A percentile compares a stretch with the other conserved stretches of the same genome.
These are phyloP conservation scores for Metschnikowia henanensis DNA, from an alignment of 805 yeast species.

Conservation along the genomic window DNA sequence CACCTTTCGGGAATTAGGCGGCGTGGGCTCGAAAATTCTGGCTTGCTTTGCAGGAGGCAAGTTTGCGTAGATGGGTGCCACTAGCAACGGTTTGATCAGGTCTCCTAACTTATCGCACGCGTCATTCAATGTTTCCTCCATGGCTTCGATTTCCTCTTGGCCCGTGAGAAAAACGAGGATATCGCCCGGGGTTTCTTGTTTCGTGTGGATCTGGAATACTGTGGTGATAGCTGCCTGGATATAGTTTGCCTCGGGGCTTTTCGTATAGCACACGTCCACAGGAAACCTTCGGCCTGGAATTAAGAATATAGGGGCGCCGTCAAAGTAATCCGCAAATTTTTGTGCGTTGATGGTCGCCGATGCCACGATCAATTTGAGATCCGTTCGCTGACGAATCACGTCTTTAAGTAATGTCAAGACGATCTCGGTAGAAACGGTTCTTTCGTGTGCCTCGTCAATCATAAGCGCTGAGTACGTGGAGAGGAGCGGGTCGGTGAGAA, in stretches of 20 bases:
- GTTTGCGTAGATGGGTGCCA: slow-evolving; percentile 90
- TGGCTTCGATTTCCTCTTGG: slow-evolving; percentile 90
- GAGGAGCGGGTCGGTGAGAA: slow-evolving; percentile 71
- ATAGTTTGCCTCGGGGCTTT: slow-evolving; percentile 88
- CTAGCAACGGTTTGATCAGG: slow-evolving; percentile 57
- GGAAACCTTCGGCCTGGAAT: slow-evolving; percentile 96
- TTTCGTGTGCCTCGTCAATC: slow-evolving; percentile 97
- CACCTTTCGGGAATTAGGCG: slow-evolving; percentile 74
- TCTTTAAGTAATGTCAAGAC: slow-evolving; percentile 79
- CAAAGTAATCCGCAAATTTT: slow-evolving; percentile 79
- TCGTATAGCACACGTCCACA: slow-evolving; percentile 80
- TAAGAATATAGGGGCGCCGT: slow-evolving; percentile 79
- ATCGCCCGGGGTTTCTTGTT: slow-evolving; percentile 72
- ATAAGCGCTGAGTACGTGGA: slow-evolving; percentile 74
- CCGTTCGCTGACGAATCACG: slow-evolving; percentile 60
- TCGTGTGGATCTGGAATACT: slow-evolving; percentile 79
- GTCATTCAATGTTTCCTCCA: slow-evolving; percentile 71
- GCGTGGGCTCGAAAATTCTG: slow-evolving; percentile 85
- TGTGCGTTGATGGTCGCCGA: slow-evolving; percentile 95
- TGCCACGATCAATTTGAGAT: slow-evolving; percentile 74
- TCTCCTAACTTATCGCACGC: slow-evolving; percentile 62
- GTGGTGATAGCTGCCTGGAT: slow-evolving; percentile 87
- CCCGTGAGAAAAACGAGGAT: slow-evolving; percentile 91
- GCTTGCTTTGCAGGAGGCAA: slow-evolving; percentile 83
- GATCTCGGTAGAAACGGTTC: slow-evolving; percentile 89